Percentiles rank a stretch among this genome's conserved stretches.
Conservation (phyloP, 371 early-diverging fungal species). For the Syncephalis plumigaleata region DNA sequence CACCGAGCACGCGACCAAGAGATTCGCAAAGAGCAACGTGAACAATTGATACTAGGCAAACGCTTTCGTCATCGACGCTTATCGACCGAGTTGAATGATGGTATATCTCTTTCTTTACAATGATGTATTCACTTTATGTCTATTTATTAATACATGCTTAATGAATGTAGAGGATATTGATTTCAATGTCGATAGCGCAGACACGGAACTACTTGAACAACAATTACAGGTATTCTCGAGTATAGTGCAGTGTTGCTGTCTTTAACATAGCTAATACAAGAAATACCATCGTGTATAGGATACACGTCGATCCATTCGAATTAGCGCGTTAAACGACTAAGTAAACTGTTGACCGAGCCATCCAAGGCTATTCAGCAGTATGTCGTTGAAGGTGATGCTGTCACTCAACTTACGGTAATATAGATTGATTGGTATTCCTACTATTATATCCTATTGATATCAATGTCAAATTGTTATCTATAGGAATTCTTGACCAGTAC, state of each 20-base stretch:
- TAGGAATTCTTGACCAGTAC: conserved; percentile 18
- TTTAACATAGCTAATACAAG: no score
- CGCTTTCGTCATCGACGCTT: conserved; percentile 18
- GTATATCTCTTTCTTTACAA: background rate
- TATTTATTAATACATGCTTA: no score
- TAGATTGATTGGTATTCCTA: background rate
- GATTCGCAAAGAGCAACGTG: conserved; percentile 27
- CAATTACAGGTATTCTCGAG: no score
- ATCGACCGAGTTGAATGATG: conserved; percentile 2
- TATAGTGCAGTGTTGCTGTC: no score
- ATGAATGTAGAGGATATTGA: no score
- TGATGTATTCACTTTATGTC: conserved; percentile 1
- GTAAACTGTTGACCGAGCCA: conserved; percentile 24
- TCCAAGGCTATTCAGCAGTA: conserved; percentile 23
- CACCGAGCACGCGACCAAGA: conserved; percentile 20
- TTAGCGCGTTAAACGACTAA: conserved; percentile 20
- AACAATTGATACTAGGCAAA: conserved; percentile 30
- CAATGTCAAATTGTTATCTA: background rate
- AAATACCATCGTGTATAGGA: conserved; percentile 6
- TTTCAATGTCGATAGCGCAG: background rate
- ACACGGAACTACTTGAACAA: no score
- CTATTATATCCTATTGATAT: background rate
- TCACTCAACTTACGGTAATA: conserved; percentile 20
- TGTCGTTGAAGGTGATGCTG: conserved; percentile 23
- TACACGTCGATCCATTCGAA: conserved; percentile 11